Conservation (phyloP, 225 moss, liverwort and hornwort species). For the Sphagnum tenellum region DNA sequence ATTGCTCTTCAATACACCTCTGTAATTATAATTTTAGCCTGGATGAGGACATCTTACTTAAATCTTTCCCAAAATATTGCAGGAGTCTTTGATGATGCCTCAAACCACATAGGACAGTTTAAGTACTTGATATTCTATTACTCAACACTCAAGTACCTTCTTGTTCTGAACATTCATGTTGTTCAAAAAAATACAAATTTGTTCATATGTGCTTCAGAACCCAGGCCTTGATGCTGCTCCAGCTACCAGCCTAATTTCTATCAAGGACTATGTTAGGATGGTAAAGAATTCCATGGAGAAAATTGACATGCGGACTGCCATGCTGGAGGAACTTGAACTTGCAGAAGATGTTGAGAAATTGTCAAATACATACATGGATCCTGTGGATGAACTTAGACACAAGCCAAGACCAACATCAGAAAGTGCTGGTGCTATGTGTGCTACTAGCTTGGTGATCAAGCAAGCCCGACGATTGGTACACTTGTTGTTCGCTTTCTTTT, state of each 20-base stretch:
- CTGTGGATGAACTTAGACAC: neutral
- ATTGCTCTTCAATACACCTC: neutral
- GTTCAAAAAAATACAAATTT: neutral
- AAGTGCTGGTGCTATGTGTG: conserved; percentile 47
- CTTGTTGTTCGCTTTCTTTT: conserved; percentile 7
- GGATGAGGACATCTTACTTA: conserved; percentile 15
- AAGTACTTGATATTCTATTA: no score
- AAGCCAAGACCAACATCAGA: conserved; percentile 12
- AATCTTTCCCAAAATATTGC: no score
- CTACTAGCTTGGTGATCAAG: conserved; percentile 64
- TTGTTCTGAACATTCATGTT: no score
- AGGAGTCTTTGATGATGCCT: no score
- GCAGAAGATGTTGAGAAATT: conserved; percentile 52
- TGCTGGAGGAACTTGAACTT: conserved; percentile 53
- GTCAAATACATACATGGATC: conserved; percentile 9
- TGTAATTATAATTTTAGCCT: conserved; percentile 13
- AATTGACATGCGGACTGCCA: conserved; percentile 29
- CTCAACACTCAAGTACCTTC: no score
- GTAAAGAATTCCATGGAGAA: conserved; percentile 29
- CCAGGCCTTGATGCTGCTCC: conserved; percentile 1
- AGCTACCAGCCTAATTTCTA: conserved; percentile 10
- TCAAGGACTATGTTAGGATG: conserved; percentile 14
- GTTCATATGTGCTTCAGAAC: conserved; percentile 7
- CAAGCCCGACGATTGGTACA: conserved; percentile 53
- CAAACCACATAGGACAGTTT: no score